phyloP scores from a whole-genome alignment of 2,329 filamentous ascomycete genomes.

The Fusarium ambrosium region DNA sequence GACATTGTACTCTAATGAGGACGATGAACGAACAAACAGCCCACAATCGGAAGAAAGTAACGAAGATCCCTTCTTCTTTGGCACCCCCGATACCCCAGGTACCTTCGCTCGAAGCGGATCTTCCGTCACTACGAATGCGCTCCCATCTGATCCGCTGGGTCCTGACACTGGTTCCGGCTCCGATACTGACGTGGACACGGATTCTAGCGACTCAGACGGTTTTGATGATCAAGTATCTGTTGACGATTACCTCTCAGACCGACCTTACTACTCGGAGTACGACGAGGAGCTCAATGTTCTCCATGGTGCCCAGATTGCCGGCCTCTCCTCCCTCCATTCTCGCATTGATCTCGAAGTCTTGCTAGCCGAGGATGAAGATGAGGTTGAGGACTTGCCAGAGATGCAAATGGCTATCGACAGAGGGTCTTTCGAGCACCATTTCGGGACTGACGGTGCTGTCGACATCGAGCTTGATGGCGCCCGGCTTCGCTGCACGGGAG shows the following conservation, averaged over 20 bases:
- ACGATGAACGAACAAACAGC: neutral
- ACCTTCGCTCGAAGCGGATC: neutral
- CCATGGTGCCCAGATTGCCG: slow-evolving; percentile 46
- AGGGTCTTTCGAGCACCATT: slow-evolving; percentile 44
- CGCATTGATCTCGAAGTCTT: slow-evolving; percentile 50
- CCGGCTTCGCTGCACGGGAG: slow-evolving; percentile 35
- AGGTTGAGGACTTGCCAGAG: slow-evolving; percentile 45
- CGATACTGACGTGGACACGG: slow-evolving; percentile 18
- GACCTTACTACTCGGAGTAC: slow-evolving; percentile 36
- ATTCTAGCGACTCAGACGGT: neutral
- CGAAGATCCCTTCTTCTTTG: neutral
- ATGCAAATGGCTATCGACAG: slow-evolving; percentile 50
- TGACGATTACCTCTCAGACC: slow-evolving; percentile 39
- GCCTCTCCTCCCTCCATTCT: neutral
- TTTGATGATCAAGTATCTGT: slow-evolving; percentile 28
- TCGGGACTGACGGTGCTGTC: slow-evolving; percentile 37
- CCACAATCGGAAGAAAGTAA: neutral
- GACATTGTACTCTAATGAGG: slow-evolving; percentile 3
- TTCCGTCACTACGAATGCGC: neutral
- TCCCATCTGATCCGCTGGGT: neutral
- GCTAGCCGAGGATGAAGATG: slow-evolving; percentile 45
- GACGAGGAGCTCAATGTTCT: slow-evolving; percentile 43
- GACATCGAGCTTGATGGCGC: slow-evolving; percentile 47
- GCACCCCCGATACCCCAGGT: neutral
- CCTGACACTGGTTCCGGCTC: slow-evolving; percentile 9